Evolutionary conservation across 2,329 filamentous ascomycete species (phyloP).

Genomic region (Beauveria sp.): DNA sequence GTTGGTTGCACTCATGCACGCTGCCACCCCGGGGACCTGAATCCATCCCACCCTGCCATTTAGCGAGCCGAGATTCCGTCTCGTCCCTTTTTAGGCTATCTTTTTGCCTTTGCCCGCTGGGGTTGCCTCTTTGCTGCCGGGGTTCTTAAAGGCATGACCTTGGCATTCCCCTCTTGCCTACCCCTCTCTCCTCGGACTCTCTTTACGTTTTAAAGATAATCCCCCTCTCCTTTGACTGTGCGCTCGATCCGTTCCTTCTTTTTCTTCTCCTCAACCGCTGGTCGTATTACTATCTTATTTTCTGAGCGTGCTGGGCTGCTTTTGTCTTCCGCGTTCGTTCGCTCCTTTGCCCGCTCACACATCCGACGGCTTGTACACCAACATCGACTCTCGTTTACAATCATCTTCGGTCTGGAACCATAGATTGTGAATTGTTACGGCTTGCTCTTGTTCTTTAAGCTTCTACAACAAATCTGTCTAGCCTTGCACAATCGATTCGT

Average conservation of each 20-base stretch:
- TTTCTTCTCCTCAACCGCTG: conserved; percentile 20
- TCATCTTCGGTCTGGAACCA: conserved; percentile 44
- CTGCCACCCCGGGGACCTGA: background rate
- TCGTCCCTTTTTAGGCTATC: conserved; percentile 1
- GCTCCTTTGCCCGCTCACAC: conserved; percentile 32
- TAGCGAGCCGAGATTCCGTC: conserved; percentile 10
- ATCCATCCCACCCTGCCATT: background rate
- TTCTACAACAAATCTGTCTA: conserved; percentile 20
- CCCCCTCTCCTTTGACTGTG: conserved; percentile 14
- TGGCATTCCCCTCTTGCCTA: conserved; percentile 8
- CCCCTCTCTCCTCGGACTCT: conserved; percentile 2
- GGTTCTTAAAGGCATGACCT: conserved; percentile 9
- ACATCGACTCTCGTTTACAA: conserved; percentile 31
- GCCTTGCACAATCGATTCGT: conserved; percentile 14
- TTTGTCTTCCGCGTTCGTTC: conserved; percentile 38
- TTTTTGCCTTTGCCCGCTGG: background rate
- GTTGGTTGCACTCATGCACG: background rate
- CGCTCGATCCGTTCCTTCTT: conserved; percentile 16
- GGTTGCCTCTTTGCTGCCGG: background rate
- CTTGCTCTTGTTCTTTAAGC: background rate
- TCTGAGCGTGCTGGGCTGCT: conserved; percentile 18
- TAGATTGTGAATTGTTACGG: conserved; percentile 15
- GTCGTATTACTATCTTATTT: conserved; percentile 21
- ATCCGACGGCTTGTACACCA: conserved; percentile 11
- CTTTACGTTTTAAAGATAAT: conserved; percentile 12